Evolutionary conservation across 2,329 filamentous ascomycete genomes (phyloP).

Genomic region (Diaporthe longicolla): DNA sequence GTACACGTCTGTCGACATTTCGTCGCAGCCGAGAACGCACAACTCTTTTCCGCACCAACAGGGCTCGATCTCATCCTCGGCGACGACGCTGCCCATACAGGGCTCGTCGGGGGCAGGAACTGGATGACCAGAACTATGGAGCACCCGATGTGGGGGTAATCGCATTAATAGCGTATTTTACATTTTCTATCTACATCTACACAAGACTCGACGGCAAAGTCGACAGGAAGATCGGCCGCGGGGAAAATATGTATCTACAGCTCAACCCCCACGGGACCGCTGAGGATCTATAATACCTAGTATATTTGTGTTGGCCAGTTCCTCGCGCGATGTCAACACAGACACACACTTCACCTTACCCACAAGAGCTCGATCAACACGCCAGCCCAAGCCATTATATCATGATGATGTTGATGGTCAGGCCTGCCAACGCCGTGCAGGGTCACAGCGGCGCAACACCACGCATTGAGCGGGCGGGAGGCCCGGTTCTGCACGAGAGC

Average conservation of each 20-base stretch:
- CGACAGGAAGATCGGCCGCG: neutral
- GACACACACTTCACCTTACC: neutral
- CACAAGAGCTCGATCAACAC: neutral
- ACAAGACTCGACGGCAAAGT: neutral
- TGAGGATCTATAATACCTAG: slow-evolving; percentile 8
- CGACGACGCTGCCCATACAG: slow-evolving; percentile 8
- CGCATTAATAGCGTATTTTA: neutral
- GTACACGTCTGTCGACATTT: slow-evolving; percentile 27
- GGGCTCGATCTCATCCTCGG: slow-evolving; percentile 18
- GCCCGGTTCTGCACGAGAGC: neutral
- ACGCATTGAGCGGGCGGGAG: neutral
- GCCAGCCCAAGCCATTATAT: neutral
- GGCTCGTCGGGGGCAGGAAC: neutral
- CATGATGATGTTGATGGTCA: neutral
- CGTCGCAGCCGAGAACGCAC: slow-evolving; percentile 3
- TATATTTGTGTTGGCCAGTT: neutral
- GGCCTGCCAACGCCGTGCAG: neutral
- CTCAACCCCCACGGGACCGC: neutral
- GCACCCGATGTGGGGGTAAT: neutral
- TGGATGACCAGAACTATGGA: neutral
- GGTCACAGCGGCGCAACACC: neutral
- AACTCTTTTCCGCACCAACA: slow-evolving; percentile 10
- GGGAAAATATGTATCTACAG: neutral
- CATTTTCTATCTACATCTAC: neutral
- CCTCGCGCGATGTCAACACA: neutral